Base-by-base conservation (phyloP, 176 grass and related monocot genomes). In the Lolium rigidum region DNA sequence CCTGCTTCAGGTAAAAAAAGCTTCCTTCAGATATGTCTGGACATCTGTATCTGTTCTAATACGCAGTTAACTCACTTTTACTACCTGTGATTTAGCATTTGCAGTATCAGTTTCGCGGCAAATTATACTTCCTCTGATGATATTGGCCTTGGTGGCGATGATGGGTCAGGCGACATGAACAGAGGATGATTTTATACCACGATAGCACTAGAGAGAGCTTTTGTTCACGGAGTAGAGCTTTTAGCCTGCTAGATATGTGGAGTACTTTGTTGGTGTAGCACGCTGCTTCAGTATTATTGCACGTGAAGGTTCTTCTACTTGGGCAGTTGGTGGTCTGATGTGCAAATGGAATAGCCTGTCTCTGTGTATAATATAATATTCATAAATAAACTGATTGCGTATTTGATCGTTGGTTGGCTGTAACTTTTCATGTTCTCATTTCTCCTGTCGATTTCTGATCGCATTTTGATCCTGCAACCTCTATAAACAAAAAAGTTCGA, bases 181-280 rank as follows among this genome's bases (percentile, higher is more conserved):
- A 9, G 81, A 76, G 2, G 51, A 70, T 55, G 69, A 9, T 55
- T 55, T 39, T 41, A 13, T 68, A 48, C 4, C 60, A 80, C 60
- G 4, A 31, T 68, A 69, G n/a, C 20, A 5, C 26, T 80, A 75
- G 75, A 67, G 25, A 83, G 26, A 38, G n/a, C 31, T 80, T 69
- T 68, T 63, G 58, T 83, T 48, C 76, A 70, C 57, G 39, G 75
- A 80, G 26, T 87, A 84, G 89, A 72, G 68, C 24, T 52, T 57
- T 17, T 87, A 84, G 75, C 57, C 54, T 50, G 75, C 75, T 87
- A 35, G 31, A 35, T 35, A 35, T 35, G 80, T 76, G 46, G 50
- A 46, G 26, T 78, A 44, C n/a, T 59, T 69, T 80, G 80, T 38
- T 31, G 11, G 62, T 68, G n/a, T 60, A 22, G 69, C 28, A 51